Conservation (phyloP, 768 basidiomycete species). For the Pleurotus citrinopileatus region DNA sequence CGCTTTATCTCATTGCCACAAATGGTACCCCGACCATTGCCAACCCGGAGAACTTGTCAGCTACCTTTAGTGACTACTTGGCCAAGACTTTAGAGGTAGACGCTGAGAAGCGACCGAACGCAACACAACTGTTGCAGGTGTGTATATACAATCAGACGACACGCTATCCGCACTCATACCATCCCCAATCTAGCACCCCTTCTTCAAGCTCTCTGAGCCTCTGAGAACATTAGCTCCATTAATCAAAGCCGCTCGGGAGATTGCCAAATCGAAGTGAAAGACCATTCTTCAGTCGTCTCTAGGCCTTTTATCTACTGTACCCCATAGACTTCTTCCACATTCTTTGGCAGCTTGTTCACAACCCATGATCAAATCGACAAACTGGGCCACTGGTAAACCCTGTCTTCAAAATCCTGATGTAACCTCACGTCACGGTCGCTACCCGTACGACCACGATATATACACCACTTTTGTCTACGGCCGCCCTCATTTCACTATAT, state of each 20-base stretch:
- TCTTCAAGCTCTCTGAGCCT: constrained; percentile 87
- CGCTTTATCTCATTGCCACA: constrained; percentile 95
- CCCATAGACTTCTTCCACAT: constrained; percentile 11
- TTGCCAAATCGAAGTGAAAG: constrained; percentile 61
- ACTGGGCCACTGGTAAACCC: not conserved
- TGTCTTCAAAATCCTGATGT: not conserved
- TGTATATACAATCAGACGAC: constrained; percentile 17
- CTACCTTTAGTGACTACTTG: constrained; percentile 87
- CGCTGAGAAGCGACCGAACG: constrained; percentile 88
- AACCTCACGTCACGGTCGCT: no score
- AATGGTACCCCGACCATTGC: constrained; percentile 97
- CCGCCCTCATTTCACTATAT: no score
- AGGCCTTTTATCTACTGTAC: not conserved
- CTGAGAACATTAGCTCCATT: constrained; percentile 82
- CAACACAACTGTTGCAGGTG: constrained; percentile 77
- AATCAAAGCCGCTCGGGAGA: constrained; percentile 90
- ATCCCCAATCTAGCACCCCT: constrained; percentile 59
- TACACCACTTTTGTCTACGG: no score
- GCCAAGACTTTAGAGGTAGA: constrained; percentile 90
- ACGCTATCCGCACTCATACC: constrained; percentile 3
- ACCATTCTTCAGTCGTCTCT: not conserved
- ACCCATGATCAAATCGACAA: not conserved
- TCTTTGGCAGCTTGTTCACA: no score
- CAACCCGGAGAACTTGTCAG: constrained; percentile 73
- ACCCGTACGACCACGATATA: no score